These are phyloP conservation scores for Wickerhamomyces queroliae DNA, from an alignment of 805 yeast genomes.

Conservation along the genomic window DNA sequence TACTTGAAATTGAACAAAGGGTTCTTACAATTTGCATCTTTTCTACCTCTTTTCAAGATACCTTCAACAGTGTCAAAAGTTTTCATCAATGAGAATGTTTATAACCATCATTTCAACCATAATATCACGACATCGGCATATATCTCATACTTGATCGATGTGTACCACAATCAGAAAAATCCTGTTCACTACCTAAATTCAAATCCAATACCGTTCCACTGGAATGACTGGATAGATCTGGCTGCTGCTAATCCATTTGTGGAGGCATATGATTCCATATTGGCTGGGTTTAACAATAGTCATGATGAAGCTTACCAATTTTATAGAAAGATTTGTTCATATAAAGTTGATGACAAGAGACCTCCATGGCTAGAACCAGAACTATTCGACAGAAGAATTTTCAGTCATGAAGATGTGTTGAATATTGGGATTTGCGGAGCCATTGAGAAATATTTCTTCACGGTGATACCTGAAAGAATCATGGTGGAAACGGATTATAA, in stretches of 20 bases:
- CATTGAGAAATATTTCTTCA: background rate
- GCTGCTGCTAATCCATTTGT: background rate
- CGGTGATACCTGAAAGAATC: background rate
- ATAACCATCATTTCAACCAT: background rate
- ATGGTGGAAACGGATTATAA: background rate
- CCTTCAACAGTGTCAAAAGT: background rate
- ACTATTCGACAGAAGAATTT: background rate
- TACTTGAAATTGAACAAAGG: background rate
- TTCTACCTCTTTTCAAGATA: background rate
- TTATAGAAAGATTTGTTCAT: background rate
- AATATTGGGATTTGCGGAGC: background rate
- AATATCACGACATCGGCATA: background rate
- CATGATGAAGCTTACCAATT: background rate
- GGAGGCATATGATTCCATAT: background rate
- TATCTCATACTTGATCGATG: background rate
- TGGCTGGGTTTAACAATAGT: background rate
- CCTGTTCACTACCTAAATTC: background rate
- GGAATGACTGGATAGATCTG: background rate
- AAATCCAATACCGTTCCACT: background rate
- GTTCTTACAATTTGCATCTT: background rate
- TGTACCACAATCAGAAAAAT: background rate
- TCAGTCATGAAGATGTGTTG: background rate
- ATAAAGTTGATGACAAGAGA: background rate
- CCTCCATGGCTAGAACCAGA: background rate
- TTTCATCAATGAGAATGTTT: background rate